A percentile compares a stretch with the other conserved stretches of the same genome.
phyloP scores from a whole-genome alignment of 176 grass and related monocot species.

The Saccharum officinarum region DNA sequence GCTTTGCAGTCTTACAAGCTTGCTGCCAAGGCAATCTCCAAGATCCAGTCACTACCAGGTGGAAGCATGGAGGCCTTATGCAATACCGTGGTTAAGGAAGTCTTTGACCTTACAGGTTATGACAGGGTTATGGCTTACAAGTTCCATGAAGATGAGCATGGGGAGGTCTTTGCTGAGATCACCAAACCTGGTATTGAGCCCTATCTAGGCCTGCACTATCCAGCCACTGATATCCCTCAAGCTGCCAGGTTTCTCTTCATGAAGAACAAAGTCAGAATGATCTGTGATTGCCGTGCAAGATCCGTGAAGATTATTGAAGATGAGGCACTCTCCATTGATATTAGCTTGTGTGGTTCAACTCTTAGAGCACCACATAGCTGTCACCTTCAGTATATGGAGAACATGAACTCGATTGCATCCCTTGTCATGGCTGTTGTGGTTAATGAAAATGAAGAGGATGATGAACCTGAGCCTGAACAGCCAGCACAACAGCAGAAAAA shows the following conservation, averaged over 20 bases:
- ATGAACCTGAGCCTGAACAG: constrained; percentile 38
- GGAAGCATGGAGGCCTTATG: constrained; percentile 73
- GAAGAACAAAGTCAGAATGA: constrained; percentile 96
- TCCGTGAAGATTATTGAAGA: constrained; percentile 71
- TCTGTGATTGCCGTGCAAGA: constrained; percentile 80
- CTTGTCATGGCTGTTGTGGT: constrained; percentile 89
- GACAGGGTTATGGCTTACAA: constrained; percentile 97
- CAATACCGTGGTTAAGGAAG: constrained; percentile 71
- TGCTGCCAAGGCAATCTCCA: constrained; percentile 88
- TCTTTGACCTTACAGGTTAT: constrained; percentile 94
- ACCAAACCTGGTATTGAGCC: constrained; percentile 88
- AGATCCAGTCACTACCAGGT: constrained; percentile 80
- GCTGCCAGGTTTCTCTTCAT: constrained; percentile 92
- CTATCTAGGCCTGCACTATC: constrained; percentile 89
- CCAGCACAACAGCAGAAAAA: constrained; percentile 52
- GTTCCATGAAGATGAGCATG: constrained; percentile 97
- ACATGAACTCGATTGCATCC: constrained; percentile 96
- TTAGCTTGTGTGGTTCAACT: constrained; percentile 85
- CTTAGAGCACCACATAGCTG: constrained; percentile 85
- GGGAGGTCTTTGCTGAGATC: constrained; percentile 76
- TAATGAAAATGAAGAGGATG: constrained; percentile 67
- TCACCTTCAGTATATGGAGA: constrained; percentile 97
- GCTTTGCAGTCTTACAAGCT: constrained; percentile 98
- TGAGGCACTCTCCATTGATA: constrained; percentile 57
- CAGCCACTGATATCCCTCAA: constrained; percentile 93